Conservation (phyloP, 108 stramenopile species). For the Skeletonema costatum region DNA sequence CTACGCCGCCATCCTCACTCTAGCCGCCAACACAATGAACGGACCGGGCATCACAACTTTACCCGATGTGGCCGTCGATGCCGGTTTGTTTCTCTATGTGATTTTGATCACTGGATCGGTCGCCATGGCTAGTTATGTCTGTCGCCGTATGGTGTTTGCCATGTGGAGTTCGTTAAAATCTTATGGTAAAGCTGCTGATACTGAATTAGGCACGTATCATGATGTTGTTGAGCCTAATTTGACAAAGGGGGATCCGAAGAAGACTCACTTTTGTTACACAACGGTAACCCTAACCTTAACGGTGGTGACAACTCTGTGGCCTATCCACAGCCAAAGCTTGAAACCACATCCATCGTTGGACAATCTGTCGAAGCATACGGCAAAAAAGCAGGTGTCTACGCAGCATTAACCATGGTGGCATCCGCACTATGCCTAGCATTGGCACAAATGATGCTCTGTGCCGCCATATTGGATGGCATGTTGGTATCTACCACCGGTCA, state of each 20-base stretch:
- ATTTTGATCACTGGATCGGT: conserved; percentile 27
- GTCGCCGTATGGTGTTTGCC: conserved; percentile 36
- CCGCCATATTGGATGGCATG: conserved; percentile 39
- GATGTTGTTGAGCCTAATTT: background rate
- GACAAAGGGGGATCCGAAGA: background rate
- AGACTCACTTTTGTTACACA: background rate
- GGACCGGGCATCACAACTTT: conserved; percentile 43
- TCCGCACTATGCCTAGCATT: conserved; percentile 27
- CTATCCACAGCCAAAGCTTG: conserved; percentile 4
- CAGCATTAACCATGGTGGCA: conserved; percentile 42
- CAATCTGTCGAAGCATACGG: conserved; percentile 35
- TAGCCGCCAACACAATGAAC: conserved; percentile 49
- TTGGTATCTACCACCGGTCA: conserved; percentile 32
- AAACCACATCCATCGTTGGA: conserved; percentile 36
- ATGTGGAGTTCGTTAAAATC: conserved; percentile 29
- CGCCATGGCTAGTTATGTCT: conserved; percentile 26
- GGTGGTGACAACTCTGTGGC: background rate
- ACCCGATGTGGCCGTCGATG: conserved; percentile 31
- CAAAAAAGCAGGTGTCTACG: conserved; percentile 6
- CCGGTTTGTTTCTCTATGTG: conserved; percentile 32
- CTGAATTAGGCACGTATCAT: background rate
- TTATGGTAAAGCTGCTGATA: background rate
- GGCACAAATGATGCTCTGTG: conserved; percentile 28
- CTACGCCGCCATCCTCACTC: conserved; percentile 36
- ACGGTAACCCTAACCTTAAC: background rate